Conservation (phyloP, 106 monocot genomes). For the Agapanthus africanus region DNA sequence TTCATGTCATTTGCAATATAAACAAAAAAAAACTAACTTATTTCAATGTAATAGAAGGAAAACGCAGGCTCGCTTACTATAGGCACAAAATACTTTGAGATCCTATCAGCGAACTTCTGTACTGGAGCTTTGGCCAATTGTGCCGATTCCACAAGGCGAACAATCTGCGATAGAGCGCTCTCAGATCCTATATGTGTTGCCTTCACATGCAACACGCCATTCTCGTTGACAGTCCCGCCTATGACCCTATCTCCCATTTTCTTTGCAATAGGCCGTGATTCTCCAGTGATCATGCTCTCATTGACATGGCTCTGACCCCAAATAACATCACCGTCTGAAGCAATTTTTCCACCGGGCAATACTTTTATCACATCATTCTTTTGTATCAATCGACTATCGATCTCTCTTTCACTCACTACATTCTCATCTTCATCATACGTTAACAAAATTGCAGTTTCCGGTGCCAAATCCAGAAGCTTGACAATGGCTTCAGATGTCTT, state of each 20-base stretch:
- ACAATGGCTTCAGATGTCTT: constrained; percentile 29
- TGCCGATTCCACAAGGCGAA: constrained; percentile 83
- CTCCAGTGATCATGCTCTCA: constrained; percentile 96
- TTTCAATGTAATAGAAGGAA: not conserved
- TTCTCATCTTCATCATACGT: constrained; percentile 8
- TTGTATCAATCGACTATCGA: constrained; percentile 21
- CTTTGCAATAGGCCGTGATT: constrained; percentile 75
- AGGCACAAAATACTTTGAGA: constrained; percentile 86
- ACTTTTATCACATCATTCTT: constrained; percentile 28
- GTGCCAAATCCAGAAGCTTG: constrained; percentile 18
- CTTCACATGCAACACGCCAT: constrained; percentile 79
- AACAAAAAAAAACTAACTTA: not conserved
- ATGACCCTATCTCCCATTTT: constrained; percentile 68
- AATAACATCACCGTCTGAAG: constrained; percentile 41
- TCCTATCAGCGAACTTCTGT: constrained; percentile 67
- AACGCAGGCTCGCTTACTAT: constrained; percentile 37
- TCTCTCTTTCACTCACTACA: constrained; percentile 15
- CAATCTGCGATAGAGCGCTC: constrained; percentile 73
- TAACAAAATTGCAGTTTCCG: constrained; percentile 19
- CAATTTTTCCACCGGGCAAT: constrained; percentile 23
- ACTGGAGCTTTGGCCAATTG: constrained; percentile 95
- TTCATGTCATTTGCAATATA: not conserved
- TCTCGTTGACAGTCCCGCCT: constrained; percentile 85
- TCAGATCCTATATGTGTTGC: constrained; percentile 79
- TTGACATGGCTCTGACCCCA: constrained; percentile 94